phyloP scores from a whole-genome alignment of 2,329 filamentous ascomycete genomes.

The Talaromyces sp. region DNA sequence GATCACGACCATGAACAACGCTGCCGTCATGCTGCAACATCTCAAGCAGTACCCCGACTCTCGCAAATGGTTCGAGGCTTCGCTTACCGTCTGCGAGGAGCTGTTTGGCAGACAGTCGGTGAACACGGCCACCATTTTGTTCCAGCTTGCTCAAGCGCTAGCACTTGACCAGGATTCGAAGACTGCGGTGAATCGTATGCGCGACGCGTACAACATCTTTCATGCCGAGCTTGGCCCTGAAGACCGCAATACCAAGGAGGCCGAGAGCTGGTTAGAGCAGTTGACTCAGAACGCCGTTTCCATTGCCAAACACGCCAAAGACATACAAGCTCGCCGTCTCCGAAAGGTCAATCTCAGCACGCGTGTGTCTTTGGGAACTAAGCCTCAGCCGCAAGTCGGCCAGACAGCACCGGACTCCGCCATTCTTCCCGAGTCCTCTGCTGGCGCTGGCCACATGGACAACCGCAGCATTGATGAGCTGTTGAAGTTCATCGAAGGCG shows the following conservation, averaged over 20 bases:
- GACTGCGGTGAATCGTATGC: conserved; percentile 85
- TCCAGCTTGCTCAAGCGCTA: conserved; percentile 93
- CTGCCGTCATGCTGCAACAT: conserved; percentile 94
- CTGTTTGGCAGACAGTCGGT: conserved; percentile 85
- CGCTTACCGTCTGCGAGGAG: conserved; percentile 78
- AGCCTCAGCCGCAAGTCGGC: conserved; percentile 58
- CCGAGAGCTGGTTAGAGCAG: conserved; percentile 92
- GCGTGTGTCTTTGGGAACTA: conserved; percentile 51
- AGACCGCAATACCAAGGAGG: conserved; percentile 97
- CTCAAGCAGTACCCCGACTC: conserved; percentile 94
- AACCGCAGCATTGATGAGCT: conserved; percentile 87
- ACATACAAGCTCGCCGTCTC: conserved; percentile 68
- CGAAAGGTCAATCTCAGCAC: conserved; percentile 65
- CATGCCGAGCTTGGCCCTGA: conserved; percentile 76
- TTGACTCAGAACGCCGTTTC: conserved; percentile 91
- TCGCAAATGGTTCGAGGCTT: conserved; percentile 92
- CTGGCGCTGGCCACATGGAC: conserved; percentile 51
- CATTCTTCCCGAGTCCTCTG: conserved; percentile 28
- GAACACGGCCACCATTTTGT: conserved; percentile 88
- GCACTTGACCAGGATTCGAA: conserved; percentile 95
- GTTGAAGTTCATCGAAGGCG: conserved; percentile 87
- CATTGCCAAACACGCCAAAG: conserved; percentile 89
- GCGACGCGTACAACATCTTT: conserved; percentile 96
- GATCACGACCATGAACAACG: conserved; percentile 98
- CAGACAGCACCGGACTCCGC: conserved; percentile 50